Evolutionary conservation across 305 asterid genomes (phyloP).

Genomic region (Plantago coronopus): DNA sequence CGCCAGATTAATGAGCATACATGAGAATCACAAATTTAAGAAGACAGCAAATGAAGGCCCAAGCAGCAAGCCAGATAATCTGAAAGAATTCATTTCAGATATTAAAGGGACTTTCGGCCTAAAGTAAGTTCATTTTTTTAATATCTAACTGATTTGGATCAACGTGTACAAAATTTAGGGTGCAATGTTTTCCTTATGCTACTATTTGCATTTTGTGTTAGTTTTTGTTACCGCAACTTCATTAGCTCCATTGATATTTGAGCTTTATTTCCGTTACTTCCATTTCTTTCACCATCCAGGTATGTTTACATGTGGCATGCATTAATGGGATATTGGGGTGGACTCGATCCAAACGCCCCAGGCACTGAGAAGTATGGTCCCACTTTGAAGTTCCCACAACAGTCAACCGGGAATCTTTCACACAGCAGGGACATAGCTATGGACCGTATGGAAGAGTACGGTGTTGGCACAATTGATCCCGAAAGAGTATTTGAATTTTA

Average conservation of each 20-base stretch:
- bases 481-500: constrained; percentile 35
- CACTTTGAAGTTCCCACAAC: constrained; percentile 49
- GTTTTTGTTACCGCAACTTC: too few species aligned
- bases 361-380: too few species aligned
- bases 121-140: too few species aligned
- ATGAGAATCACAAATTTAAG: constrained; percentile 57
- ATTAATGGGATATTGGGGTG: constrained; percentile 16
- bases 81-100: constrained; percentile 38
- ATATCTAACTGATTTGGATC: too few species aligned
- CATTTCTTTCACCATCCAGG: too few species aligned
- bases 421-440: constrained; percentile 47
- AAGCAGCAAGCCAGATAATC: constrained; percentile 32
- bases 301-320: constrained; percentile 21
- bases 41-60: constrained; percentile 29
- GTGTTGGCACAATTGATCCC: constrained; percentile 55
- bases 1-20: constrained; percentile 42
- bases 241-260: too few species aligned
- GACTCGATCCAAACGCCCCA: too few species aligned
- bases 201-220: background rate
- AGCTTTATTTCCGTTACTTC: too few species aligned
- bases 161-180: too few species aligned
- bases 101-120: constrained; percentile 48
- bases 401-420: constrained; percentile 52
- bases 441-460: constrained; percentile 52
- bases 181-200: too few species aligned